These are phyloP conservation scores for Phialemoniopsis sp. DNA, from an alignment of 2,329 filamentous ascomycete species.

Conservation along the genomic window DNA sequence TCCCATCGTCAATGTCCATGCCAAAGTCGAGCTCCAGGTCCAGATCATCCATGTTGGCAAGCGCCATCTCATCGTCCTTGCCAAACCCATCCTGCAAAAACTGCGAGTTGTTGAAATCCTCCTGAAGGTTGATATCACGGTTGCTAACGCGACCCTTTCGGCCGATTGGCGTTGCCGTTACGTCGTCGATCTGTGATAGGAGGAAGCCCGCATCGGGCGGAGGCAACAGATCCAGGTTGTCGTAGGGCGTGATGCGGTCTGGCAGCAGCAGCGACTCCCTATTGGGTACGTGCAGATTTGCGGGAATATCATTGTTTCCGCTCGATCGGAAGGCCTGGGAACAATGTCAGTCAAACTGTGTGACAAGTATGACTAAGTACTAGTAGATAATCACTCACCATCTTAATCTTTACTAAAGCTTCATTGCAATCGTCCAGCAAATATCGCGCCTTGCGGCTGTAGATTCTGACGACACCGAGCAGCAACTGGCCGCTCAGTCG, in stretches of 20 bases:
- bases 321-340: slow-evolving; percentile 83
- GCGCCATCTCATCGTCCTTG: slow-evolving; percentile 51
- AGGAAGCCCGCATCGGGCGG: slow-evolving; percentile 86
- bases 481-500: slow-evolving; percentile 91
- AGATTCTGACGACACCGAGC: slow-evolving; percentile 94
- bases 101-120: slow-evolving; percentile 72
- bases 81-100: slow-evolving; percentile 67
- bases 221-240: slow-evolving; percentile 71
- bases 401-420: slow-evolving; percentile 95
- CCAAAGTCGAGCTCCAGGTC: slow-evolving; percentile 73
- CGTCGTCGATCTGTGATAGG: slow-evolving; percentile 68
- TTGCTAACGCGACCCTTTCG: slow-evolving; percentile 56
- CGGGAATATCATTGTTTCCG: slow-evolving; percentile 93
- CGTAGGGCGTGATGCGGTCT: slow-evolving; percentile 89
- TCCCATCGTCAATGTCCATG: slow-evolving; percentile 65
- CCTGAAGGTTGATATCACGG: slow-evolving; percentile 64
- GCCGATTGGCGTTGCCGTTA: slow-evolving; percentile 47
- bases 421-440: slow-evolving; percentile 96
- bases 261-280: slow-evolving; percentile 85
- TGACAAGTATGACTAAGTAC: background rate
- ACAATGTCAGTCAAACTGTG: slow-evolving; percentile 23
- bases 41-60: slow-evolving; percentile 60
- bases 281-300: slow-evolving; percentile 73
- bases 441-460: slow-evolving; percentile 95
- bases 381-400: slow-evolving; percentile 57